phyloP scores from a whole-genome alignment of 352 stramenopile species.

The Pythium guiyangense region DNA sequence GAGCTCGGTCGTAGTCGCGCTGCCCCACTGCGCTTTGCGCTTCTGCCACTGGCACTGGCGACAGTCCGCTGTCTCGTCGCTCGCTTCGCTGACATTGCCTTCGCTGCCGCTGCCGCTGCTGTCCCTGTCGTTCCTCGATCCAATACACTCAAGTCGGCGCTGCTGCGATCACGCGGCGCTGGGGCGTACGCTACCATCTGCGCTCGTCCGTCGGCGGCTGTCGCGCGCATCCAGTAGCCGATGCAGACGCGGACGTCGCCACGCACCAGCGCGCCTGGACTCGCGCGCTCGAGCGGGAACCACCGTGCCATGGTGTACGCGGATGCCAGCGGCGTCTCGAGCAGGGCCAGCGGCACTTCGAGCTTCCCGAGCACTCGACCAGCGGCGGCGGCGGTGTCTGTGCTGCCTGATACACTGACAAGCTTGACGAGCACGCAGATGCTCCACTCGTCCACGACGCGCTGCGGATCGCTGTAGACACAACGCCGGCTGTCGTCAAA shows the following conservation, averaged over 20 bases:
- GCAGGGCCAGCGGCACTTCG: slow-evolving; percentile 33
- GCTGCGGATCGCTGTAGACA: slow-evolving; percentile 1
- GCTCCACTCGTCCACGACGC: slow-evolving; percentile 8
- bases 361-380: slow-evolving; percentile 24
- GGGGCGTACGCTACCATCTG: slow-evolving; percentile 32
- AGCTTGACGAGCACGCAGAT: slow-evolving; percentile 13
- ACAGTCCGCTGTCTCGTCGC: too few relatives aligned
- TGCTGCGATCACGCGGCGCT: not conserved
- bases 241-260: slow-evolving; percentile 42
- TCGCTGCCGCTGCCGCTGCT: too few relatives aligned
- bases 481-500: not conserved
- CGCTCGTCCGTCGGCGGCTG: slow-evolving; percentile 2
- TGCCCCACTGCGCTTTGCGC: too few relatives aligned
- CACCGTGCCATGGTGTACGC: slow-evolving; percentile 47
- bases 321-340: slow-evolving; percentile 44
- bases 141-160: too few relatives aligned
- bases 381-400: not conserved
- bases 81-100: too few relatives aligned
- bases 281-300: slow-evolving; percentile 48
- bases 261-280: slow-evolving; percentile 22
- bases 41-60: too few relatives aligned
- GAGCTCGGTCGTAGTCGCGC: not conserved
- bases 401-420: too few relatives aligned
- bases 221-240: slow-evolving; percentile 29
- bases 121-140: too few relatives aligned